Percentiles rank a stretch among this genome's conserved stretches.
Evolutionary conservation across 1,284 basidiomycete genomes (phyloP).

Genomic region (Malassezia caprae): DNA sequence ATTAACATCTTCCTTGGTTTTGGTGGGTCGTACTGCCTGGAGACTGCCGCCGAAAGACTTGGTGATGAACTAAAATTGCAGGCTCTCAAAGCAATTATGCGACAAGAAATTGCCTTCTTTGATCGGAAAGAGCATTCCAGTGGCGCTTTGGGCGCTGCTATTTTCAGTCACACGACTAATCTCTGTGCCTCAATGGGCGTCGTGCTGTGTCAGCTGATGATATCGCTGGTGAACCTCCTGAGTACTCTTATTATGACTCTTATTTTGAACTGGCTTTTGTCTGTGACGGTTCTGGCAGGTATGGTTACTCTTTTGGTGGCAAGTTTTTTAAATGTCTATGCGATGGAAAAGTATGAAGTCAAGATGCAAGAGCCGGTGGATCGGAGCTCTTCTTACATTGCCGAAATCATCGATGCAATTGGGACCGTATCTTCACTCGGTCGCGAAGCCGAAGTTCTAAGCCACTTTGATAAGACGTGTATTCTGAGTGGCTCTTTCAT

Average conservation of each 20-base stretch:
- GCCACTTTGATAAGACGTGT: slow-evolving; percentile 32
- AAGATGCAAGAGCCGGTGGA: slow-evolving; percentile 38
- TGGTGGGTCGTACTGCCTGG: slow-evolving; percentile 33
- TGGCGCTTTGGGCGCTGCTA: slow-evolving; percentile 49
- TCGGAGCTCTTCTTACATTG: slow-evolving; percentile 42
- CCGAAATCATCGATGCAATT: slow-evolving; percentile 50
- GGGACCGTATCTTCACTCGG: slow-evolving; percentile 50
- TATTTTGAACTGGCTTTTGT: slow-evolving; percentile 48
- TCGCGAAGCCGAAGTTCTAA: slow-evolving; percentile 45
- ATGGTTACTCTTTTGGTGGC: slow-evolving; percentile 38
- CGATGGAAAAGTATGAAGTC: slow-evolving; percentile 42
- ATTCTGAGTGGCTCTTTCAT: slow-evolving; percentile 23
- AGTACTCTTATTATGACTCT: slow-evolving; percentile 49
- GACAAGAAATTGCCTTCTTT: slow-evolving; percentile 45
- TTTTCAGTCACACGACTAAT: slow-evolving; percentile 46
- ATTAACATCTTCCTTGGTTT: slow-evolving; percentile 25
- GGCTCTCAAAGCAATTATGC: slow-evolving; percentile 30
- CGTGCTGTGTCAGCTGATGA: slow-evolving; percentile 49
- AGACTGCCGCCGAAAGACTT: slow-evolving; percentile 35
- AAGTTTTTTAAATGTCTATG: slow-evolving; percentile 44
- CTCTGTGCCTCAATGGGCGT: slow-evolving; percentile 49
- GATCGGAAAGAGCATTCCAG: slow-evolving; percentile 43
- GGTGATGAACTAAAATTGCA: slow-evolving; percentile 29
- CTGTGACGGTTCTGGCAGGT: slow-evolving; percentile 46
- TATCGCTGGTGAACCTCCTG: slow-evolving; percentile 40